Percentiles rank a stretch among this genome's conserved stretches.
phyloP scores from a whole-genome alignment of 2,329 filamentous ascomycete species.

The Didymella arachidicola region DNA sequence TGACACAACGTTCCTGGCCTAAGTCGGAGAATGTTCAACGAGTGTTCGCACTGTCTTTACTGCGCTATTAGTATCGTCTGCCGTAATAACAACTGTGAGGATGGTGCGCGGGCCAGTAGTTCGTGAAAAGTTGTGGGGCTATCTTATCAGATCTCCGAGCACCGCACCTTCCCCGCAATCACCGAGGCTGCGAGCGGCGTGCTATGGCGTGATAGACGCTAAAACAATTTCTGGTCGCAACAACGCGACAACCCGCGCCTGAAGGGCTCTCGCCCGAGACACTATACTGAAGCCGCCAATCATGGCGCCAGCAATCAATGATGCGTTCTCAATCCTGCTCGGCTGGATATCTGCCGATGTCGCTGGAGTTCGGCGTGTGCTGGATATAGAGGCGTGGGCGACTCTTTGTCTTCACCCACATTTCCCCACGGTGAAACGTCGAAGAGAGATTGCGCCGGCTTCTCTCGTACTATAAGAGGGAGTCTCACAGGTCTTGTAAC shows the following conservation, averaged over 20 bases:
- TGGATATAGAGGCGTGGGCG: conserved; percentile 25
- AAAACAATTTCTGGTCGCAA: conserved; percentile 37
- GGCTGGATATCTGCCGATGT: conserved; percentile 41
- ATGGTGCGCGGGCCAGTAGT: neutral
- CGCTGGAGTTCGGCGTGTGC: conserved; percentile 34
- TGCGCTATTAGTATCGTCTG: too few species aligned
- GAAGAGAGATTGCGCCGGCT: conserved; percentile 20
- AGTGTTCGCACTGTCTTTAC: too few species aligned
- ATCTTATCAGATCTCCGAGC: conserved; percentile 36
- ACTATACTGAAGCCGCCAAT: conserved; percentile 36
- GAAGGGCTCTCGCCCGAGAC: conserved; percentile 37
- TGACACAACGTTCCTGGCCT: too few species aligned
- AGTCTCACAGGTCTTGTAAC: conserved; percentile 18
- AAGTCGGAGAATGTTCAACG: too few species aligned
- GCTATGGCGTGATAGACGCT: conserved; percentile 42
- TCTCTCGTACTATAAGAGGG: conserved; percentile 23
- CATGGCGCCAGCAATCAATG: conserved; percentile 31
- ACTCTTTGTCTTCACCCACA: conserved; percentile 23
- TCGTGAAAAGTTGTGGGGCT: neutral
- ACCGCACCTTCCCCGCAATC: conserved; percentile 28
- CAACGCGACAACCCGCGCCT: conserved; percentile 37
- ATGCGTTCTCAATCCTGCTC: conserved; percentile 34
- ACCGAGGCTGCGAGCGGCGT: conserved; percentile 15
- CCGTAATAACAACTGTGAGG: neutral
- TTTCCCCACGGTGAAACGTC: conserved; percentile 29